Evolutionary conservation across 495 filamentous ascomycete species (phyloP), one percentile per base, ranked within the genome.

Genomic region (Entonaema liquescens): DNA sequence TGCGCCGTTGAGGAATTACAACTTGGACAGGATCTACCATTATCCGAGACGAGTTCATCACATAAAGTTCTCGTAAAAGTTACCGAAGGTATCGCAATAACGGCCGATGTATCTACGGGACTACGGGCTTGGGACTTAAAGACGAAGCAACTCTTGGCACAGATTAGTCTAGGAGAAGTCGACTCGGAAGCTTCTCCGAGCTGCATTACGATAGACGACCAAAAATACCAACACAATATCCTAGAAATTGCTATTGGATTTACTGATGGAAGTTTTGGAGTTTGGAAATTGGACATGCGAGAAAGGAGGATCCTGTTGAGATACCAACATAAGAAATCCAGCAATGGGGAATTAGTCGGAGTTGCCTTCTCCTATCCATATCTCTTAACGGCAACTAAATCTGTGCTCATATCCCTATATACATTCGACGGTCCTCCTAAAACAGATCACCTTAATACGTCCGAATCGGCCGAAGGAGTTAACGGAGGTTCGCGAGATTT

Each of bases 101-200:
- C 91, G 11, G 93, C 86, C n/a, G 93, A 97, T 74, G 79, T 80
- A 25, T 79, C 77, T 5, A 79, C 84, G 60, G 93, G 93, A 2
- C 83, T 99, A 47, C 85, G 91, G 60, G 93, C 88, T 5, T 98
- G 93, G 95, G 83, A 88, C 65, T 78, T 92, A 38, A 91, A 87
- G 72, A 86, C 85, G 19, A 84, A 85, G 62, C 76, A 79, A 49
- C 71, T 90, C 29, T 68, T 92, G 57, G 87, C 87, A 3, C 83
- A 82, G 60, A 78, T 71, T 40, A 60, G 53, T 23, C 68, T 83
- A 64, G 74, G 78, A n/a, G 53, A 72, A 68, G 56, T 59, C 23
- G 64, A 65, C 17, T 59, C 67, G 0, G 62, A 67, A 28, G 54
- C 69, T 35, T 71, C 74, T 28, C 93, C 93, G 21, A 93, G 89